Evolutionary conservation across 2,329 filamentous ascomycete genomes (phyloP).

Genomic region (Penicillium digitatum): DNA sequence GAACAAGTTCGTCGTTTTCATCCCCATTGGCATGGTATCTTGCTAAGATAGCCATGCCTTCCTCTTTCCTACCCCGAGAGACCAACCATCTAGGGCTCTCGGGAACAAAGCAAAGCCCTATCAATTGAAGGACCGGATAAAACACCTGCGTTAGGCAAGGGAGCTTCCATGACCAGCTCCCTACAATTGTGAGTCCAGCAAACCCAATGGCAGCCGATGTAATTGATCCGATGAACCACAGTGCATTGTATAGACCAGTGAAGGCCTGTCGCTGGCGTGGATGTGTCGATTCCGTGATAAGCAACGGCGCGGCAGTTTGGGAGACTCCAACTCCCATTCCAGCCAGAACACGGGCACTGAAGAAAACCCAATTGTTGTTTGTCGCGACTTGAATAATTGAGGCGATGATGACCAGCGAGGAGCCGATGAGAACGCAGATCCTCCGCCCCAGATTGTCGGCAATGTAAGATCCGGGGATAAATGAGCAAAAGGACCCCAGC

Average conservation of each 20-base stretch:
- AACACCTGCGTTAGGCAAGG: constrained; percentile 55
- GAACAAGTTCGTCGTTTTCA: constrained; percentile 22
- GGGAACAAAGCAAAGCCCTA: constrained; percentile 53
- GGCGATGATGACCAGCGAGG: constrained; percentile 27
- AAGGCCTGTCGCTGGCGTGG: constrained; percentile 28
- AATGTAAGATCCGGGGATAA: constrained; percentile 23
- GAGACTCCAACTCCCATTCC: constrained; percentile 39
- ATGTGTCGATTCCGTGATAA: constrained; percentile 31
- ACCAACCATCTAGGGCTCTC: constrained; percentile 63
- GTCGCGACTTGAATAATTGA: constrained; percentile 25
- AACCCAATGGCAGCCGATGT: constrained; percentile 19
- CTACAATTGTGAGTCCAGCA: constrained; percentile 14
- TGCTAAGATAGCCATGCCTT: constrained; percentile 55
- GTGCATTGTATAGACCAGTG: constrained; percentile 31
- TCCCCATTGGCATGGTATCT: constrained; percentile 56
- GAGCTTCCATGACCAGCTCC: constrained; percentile 51
- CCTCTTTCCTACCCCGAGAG: constrained; percentile 54
- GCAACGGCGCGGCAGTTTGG: constrained; percentile 28
- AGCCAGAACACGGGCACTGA: constrained; percentile 29
- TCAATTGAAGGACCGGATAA: constrained; percentile 47
- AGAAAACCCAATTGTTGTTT: constrained; percentile 23
- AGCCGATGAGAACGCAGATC: constrained; percentile 44
- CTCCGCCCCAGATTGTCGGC: constrained; percentile 46
- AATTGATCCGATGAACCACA: constrained; percentile 25
- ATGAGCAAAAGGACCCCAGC: constrained; percentile 20